Conservation (phyloP, 371 early-diverging fungal species). For the Entomophthora muscae region DNA sequence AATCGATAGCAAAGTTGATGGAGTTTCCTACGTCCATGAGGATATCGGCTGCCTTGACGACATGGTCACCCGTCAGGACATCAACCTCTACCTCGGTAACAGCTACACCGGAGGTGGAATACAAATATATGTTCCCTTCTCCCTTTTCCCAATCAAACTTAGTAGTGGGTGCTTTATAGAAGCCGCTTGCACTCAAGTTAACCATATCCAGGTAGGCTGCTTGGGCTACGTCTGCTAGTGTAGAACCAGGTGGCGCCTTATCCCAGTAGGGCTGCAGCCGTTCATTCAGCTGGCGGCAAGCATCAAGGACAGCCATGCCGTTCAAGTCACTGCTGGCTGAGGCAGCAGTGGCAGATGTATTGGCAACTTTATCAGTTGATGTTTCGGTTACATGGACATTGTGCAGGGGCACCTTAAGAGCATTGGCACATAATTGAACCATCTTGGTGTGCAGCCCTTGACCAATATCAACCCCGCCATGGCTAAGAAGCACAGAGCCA, state of each 20-base stretch:
- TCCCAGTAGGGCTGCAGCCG: conserved; percentile 43
- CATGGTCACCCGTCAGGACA: conserved; percentile 51
- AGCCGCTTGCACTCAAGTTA: conserved; percentile 51
- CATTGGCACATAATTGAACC: conserved; percentile 50
- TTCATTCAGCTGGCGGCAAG: conserved; percentile 40
- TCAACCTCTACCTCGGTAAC: conserved; percentile 62
- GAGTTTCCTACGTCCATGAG: conserved; percentile 55
- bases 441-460: conserved; percentile 69
- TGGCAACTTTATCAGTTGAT: conserved; percentile 46
- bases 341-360: conserved; percentile 53
- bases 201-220: conserved; percentile 51
- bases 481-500: conserved; percentile 51
- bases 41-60: conserved; percentile 43
- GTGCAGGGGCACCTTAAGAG: conserved; percentile 34
- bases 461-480: conserved; percentile 74
- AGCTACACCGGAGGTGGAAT: conserved; percentile 58
- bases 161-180: conserved; percentile 51
- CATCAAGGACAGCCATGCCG: conserved; percentile 51
- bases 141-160: conserved; percentile 44
- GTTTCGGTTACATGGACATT: conserved; percentile 49
- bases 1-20: conserved; percentile 56
- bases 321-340: conserved; percentile 55
- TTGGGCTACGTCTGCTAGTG: conserved; percentile 22
- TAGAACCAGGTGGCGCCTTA: conserved; percentile 22
- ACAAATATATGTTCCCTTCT: conserved; percentile 38